phyloP scores from a whole-genome alignment of 2,329 filamentous ascomycete species.

The Paecilomyces niveus region DNA sequence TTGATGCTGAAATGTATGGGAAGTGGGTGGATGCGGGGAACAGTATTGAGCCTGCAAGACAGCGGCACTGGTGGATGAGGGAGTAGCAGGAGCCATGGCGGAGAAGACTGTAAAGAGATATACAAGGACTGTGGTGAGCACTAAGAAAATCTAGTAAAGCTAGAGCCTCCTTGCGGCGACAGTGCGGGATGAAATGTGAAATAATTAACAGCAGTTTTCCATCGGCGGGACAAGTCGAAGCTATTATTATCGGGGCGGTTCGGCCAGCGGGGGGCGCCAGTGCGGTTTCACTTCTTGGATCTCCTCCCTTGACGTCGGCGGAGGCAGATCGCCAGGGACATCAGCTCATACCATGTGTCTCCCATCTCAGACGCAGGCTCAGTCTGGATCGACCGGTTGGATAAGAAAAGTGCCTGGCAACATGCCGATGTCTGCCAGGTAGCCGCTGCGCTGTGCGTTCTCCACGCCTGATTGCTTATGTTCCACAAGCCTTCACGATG shows the following conservation, averaged over 20 bases:
- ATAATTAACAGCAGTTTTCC: background rate
- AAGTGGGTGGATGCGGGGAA: slow-evolving; percentile 18
- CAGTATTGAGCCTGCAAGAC: slow-evolving; percentile 20
- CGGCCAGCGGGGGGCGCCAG: background rate
- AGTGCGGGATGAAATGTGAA: too few species aligned
- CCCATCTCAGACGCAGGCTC: background rate
- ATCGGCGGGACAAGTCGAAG: background rate
- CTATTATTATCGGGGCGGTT: background rate
- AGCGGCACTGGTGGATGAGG: background rate
- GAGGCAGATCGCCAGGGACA: background rate
- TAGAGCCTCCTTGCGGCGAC: background rate
- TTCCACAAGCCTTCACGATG: background rate
- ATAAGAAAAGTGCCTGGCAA: background rate
- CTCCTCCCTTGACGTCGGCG: background rate
- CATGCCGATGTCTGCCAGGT: slow-evolving; percentile 1
- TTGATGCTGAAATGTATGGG: slow-evolving; percentile 25
- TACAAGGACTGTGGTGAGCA: too few species aligned
- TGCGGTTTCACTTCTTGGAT: background rate
- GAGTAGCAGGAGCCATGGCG: background rate
- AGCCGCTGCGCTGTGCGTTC: background rate
- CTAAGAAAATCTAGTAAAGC: background rate
- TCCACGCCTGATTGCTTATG: background rate
- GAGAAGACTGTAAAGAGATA: background rate
- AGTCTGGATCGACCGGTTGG: background rate
- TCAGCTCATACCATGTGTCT: background rate